Conservation (phyloP, 371 early-diverging fungal species). For the Phascolomyces articulosus region DNA sequence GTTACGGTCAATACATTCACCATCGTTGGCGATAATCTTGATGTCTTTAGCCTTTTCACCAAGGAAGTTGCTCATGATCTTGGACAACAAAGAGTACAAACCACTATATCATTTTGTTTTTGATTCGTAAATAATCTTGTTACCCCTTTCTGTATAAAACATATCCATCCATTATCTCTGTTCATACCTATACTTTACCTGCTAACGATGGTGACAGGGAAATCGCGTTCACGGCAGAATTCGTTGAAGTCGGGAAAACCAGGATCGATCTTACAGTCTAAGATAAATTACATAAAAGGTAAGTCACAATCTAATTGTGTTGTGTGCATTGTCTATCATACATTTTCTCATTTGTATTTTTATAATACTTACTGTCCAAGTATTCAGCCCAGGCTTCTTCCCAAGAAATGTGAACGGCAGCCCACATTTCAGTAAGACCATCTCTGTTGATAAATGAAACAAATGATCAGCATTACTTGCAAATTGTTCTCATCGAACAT, state of each 20-base stretch:
- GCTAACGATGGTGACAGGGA: slow-evolving; percentile 62
- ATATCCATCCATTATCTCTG: neutral
- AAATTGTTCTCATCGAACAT: too few relatives aligned
- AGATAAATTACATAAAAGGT: too few relatives aligned
- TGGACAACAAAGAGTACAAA: slow-evolving; percentile 41
- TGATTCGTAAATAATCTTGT: neutral
- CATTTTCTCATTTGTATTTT: too few relatives aligned
- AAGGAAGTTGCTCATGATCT: slow-evolving; percentile 49
- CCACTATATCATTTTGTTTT: slow-evolving; percentile 44
- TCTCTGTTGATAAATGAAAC: slow-evolving; percentile 21
- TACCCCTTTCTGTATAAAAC: neutral
- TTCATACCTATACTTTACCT: slow-evolving; percentile 29
- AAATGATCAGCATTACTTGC: neutral
- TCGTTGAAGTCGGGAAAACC: slow-evolving; percentile 54
- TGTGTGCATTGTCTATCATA: too few relatives aligned
- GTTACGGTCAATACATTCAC: slow-evolving; percentile 35
- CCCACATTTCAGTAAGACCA: slow-evolving; percentile 60
- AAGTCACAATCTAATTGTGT: too few relatives aligned
- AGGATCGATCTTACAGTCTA: slow-evolving; percentile 51
- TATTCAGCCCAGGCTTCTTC: slow-evolving; percentile 62
- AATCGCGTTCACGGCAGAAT: slow-evolving; percentile 41
- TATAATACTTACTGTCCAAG: slow-evolving; percentile 40
- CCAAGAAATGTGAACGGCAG: slow-evolving; percentile 59
- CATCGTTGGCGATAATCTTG: slow-evolving; percentile 52
- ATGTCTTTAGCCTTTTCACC: slow-evolving; percentile 47